Evolutionary conservation across 352 stramenopile genomes (phyloP).

Genomic region (Phytophthora tubulina): DNA sequence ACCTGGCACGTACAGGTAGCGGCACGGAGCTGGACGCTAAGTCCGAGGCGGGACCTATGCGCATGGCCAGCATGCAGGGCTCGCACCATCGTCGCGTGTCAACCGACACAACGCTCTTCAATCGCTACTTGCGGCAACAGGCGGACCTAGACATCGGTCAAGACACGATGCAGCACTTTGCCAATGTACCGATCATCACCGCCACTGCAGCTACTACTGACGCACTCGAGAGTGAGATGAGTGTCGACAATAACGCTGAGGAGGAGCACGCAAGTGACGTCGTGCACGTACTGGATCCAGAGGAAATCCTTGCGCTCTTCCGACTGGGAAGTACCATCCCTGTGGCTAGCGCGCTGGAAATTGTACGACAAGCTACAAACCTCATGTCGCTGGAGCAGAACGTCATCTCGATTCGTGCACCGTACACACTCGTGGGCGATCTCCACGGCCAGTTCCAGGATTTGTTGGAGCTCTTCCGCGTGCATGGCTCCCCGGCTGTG

Average conservation of each 20-base stretch:
- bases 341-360: constrained; percentile 60
- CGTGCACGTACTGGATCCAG: constrained; percentile 39
- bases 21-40: constrained; percentile 37
- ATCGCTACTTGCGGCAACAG: constrained; percentile 65
- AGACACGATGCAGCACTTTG: constrained; percentile 69
- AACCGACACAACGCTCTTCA: constrained; percentile 79
- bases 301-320: constrained; percentile 45
- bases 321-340: constrained; percentile 54
- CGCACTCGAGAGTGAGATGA: constrained; percentile 43
- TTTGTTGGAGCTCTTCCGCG: constrained; percentile 88
- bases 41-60: constrained; percentile 64
- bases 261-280: constrained; percentile 26
- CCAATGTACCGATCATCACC: constrained; percentile 55
- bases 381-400: constrained; percentile 71
- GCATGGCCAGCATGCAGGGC: constrained; percentile 59
- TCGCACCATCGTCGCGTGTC: constrained; percentile 77
- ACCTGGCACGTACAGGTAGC: constrained; percentile 28
- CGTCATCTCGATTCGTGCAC: constrained; percentile 57
- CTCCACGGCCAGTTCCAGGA: constrained; percentile 99
- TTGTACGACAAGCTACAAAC: constrained; percentile 66
- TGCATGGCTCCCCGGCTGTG: constrained; percentile 56
- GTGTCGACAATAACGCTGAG: constrained; percentile 46
- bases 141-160: constrained; percentile 64
- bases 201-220: constrained; percentile 27
- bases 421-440: constrained; percentile 79